Evolutionary conservation across 2,329 filamentous ascomycete genomes (phyloP), one percentile per base, ranked within the genome.

Genomic region (Bipolaris bicolor): DNA sequence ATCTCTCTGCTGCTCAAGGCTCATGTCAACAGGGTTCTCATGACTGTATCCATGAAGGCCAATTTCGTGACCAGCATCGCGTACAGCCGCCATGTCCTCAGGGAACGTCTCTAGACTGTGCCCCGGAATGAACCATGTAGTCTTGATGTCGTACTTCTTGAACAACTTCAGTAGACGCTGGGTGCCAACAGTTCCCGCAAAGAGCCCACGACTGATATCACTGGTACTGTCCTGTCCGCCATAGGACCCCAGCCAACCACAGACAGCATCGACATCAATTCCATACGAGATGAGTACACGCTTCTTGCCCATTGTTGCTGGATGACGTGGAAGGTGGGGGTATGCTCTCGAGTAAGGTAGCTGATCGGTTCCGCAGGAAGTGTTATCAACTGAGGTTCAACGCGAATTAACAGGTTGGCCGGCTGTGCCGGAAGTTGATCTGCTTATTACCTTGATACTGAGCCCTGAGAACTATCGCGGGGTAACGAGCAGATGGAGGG

Each of bases 191-290:
- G 88, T 90, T 15, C 89, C 89, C 1, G 90, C 89, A 64, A 86
- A 92, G 31, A 90, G 76, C 56, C 84, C 88, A 79, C 88, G 81
- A 68, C 84, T 88, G 61, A 92, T 91, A 65, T 92, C 89, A 67
- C 83, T 89, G 1, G 84, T 86, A 20, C 84, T 88, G 68, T 92
- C 88, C 71, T 91, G 84, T 40, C 90, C 88, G 10, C 88, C 88
- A 65, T 92, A 92, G 0, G 85, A 89, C 0, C 89, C 89, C 1
- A 91, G 79, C 89, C 89, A 92, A 11, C 89, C 88, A 1, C 88
- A 84, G 1, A 71, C 69, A 16, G 70, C 89, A 64, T 92, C 89
- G 26, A 92, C 87, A 62, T 92, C 89, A n/a, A 91, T 86, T 9
- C 88, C 87, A 62, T 90, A 90, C 54, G 83, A 77, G 50, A 82